These are phyloP conservation scores for Solanum medicagineum DNA, from an alignment of 257 asterid genomes.

Conservation along the genomic window DNA sequence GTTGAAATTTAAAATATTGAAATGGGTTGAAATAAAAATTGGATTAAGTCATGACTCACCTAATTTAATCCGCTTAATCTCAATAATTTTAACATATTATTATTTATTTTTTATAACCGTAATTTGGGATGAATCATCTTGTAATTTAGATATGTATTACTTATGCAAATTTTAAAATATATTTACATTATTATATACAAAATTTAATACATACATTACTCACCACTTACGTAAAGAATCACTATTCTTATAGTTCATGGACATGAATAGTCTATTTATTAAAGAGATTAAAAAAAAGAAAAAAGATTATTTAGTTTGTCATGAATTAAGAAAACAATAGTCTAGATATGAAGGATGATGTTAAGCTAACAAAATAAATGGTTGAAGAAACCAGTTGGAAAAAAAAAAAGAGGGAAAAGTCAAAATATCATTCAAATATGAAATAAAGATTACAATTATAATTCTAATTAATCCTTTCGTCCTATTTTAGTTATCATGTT, in stretches of 20 bases:
- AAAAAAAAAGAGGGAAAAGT: background rate
- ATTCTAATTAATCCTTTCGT: background rate
- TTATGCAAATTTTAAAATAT: background rate
- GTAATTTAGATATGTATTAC: background rate
- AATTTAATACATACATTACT: too few species aligned
- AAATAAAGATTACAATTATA: background rate
- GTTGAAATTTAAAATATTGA: too few species aligned
- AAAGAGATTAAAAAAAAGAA: background rate
- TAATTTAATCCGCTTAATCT: too few species aligned
- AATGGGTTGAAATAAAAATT: too few species aligned
- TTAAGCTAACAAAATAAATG: background rate
- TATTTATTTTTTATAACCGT: too few species aligned
- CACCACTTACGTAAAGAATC: background rate
- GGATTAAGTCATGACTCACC: too few species aligned
- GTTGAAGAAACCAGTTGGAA: background rate
- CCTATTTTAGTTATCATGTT: too few species aligned
- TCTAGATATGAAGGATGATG: background rate
- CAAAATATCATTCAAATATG: constrained; percentile 1
- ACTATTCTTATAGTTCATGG: background rate
- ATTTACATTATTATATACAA: too few species aligned
- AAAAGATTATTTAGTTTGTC: background rate
- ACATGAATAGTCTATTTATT: background rate
- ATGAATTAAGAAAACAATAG: background rate
- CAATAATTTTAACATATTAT: too few species aligned
- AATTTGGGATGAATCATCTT: background rate